Evolutionary conservation across 2,329 filamentous ascomycete species (phyloP), one percentile per base, ranked within the genome.

Genomic region (Myriosclerotinia duriaeana): DNA sequence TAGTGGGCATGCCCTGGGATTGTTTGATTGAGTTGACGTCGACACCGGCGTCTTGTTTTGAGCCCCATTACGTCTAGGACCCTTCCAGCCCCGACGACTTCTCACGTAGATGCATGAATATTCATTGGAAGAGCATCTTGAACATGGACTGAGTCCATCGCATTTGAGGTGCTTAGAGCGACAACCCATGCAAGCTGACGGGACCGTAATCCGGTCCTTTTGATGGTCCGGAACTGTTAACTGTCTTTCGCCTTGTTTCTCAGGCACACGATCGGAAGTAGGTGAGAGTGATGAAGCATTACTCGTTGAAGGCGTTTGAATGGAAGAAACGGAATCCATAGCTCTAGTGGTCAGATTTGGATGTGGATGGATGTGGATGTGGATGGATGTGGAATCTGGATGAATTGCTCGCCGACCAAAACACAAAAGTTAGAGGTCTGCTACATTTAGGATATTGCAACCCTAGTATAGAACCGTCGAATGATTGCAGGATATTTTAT

Each of bases 71-170:
- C 69, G 67, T 64, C 84, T 81, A 1, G 85, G 85, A 17, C 89
- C 88, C 77, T 90, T 91, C 79, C 90, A 91, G 40, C 90, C 90
- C 68, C 90, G 85, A 53, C 90, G 87, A 50, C 89, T 92, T 54
- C 89, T 87, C 59, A 91, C 85, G 75, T 92, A 93, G 73, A 87
- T 79, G 76, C 91, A 94, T 58, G 88, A 82, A 22, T 82, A 79
- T 66, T 84, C 83, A 58, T 84, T 82, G 61, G 80, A 78, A 30
- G 79, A 78, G 77, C 90, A 93, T 64, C 91, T 86, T 56, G 84
- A 83, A 78, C 91, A 93, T 15, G 90, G 90, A 42, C 79, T 87
- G 48, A 81, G 78, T 38, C 89, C 89, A 76, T 93, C 89, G 75
- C 90, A 93, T 76, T 92, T 93, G 59, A 93, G 82, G 77, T 93